phyloP scores from a whole-genome alignment of 2,329 filamentous ascomycete genomes.

The Ceratocystis albifundus region DNA sequence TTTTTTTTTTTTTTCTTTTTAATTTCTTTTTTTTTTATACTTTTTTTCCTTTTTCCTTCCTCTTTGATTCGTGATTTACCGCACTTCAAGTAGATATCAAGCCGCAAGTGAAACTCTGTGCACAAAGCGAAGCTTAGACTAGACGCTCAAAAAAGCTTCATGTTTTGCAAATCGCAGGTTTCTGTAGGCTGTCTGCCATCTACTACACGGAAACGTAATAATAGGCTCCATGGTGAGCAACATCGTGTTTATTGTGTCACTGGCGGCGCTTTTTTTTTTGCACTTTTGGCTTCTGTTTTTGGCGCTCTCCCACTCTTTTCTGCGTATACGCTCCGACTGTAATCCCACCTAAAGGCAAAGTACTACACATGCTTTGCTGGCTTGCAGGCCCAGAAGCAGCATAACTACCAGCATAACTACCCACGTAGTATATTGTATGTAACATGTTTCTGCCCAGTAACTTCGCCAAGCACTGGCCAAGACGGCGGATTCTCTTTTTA shows the following conservation, averaged over 20 bases:
- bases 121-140: not conserved
- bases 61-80: not conserved
- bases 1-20: not conserved
- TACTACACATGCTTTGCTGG: not conserved
- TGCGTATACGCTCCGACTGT: not conserved
- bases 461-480: conserved; percentile 6
- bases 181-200: not conserved
- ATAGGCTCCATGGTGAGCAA: not conserved
- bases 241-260: not conserved
- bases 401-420: not conserved
- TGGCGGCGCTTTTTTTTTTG: not conserved
- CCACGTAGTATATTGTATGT: not conserved
- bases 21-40: too few species aligned
- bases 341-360: not conserved
- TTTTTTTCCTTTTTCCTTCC: too few species aligned
- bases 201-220: not conserved
- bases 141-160: not conserved
- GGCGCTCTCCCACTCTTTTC: not conserved
- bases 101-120: not conserved
- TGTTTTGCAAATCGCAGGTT: not conserved
- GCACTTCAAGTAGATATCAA: not conserved
- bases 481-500: conserved; percentile 9
- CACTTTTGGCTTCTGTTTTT: not conserved
- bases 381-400: not conserved
- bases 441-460: not conserved